Conservation (phyloP, 768 basidiomycete genomes). For the Tylopilus sp. region DNA sequence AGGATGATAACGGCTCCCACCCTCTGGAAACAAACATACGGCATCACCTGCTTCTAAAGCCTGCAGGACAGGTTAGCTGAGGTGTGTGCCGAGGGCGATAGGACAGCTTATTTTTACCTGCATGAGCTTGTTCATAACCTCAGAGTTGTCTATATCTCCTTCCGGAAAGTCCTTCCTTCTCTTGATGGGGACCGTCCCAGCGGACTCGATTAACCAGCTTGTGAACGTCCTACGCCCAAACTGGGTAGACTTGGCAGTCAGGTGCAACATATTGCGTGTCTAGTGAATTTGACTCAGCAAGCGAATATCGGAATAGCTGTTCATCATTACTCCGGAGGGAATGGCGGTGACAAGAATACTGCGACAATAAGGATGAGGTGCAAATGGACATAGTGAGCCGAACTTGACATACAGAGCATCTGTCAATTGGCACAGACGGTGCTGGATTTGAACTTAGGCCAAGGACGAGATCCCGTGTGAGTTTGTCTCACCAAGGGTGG, state of each 20-base stretch:
- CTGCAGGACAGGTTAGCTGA: constrained; percentile 35
- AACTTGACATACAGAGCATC: constrained; percentile 68
- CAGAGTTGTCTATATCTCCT: constrained; percentile 58
- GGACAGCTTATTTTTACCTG: constrained; percentile 39
- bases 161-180: constrained; percentile 67
- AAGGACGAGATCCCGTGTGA: neutral
- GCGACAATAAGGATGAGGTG: neutral
- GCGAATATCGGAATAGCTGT: constrained; percentile 1
- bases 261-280: constrained; percentile 75
- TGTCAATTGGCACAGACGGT: constrained; percentile 84
- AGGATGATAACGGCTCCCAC: constrained; percentile 80
- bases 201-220: constrained; percentile 86
- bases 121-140: constrained; percentile 65
- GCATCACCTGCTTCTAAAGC: constrained; percentile 75
- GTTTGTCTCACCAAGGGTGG: constrained; percentile 57
- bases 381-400: neutral
- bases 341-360: constrained; percentile 75
- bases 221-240: constrained; percentile 83
- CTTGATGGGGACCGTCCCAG: constrained; percentile 82
- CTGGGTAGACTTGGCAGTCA: constrained; percentile 86
- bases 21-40: constrained; percentile 84
- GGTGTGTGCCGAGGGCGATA: neutral
- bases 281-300: constrained; percentile 25
- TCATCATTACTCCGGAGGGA: constrained; percentile 53
- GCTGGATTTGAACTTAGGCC: constrained; percentile 35